A percentile compares a stretch with the other conserved stretches of the same genome.
Conservation (phyloP, 2,329 filamentous ascomycete genomes). For the Ophiostoma sp. region DNA sequence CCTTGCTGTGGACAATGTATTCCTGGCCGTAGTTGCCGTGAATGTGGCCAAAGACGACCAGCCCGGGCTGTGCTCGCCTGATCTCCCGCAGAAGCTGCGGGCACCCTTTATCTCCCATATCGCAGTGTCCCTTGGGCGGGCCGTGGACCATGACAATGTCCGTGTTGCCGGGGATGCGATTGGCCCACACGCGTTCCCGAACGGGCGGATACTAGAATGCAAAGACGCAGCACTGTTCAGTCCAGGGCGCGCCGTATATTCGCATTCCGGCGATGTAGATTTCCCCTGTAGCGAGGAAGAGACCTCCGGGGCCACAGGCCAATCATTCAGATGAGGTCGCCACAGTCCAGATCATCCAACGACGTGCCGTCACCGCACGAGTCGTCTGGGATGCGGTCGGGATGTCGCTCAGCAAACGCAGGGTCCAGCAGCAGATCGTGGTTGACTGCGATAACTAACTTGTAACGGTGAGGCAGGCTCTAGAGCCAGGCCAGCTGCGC, state of each 20-base stretch:
- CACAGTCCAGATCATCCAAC: constrained; percentile 28
- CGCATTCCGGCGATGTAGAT: constrained; percentile 24
- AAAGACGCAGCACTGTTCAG: constrained; percentile 27
- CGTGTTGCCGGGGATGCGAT: constrained; percentile 12
- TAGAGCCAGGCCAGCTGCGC: not conserved
- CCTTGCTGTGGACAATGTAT: not conserved
- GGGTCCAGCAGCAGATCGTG: constrained; percentile 26
- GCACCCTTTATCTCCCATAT: constrained; percentile 20
- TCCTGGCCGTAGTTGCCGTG: not conserved
- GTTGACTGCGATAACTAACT: constrained; percentile 33
- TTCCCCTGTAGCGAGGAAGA: too few relatives aligned
- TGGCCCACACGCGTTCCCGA: constrained; percentile 10
- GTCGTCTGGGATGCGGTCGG: constrained; percentile 26
- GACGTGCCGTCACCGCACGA: constrained; percentile 14
- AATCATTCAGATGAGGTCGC: constrained; percentile 20
- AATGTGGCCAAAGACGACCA: not conserved
- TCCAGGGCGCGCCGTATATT: constrained; percentile 30
- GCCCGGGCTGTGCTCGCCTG: not conserved
- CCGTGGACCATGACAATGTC: constrained; percentile 22
- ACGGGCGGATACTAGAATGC: constrained; percentile 30
- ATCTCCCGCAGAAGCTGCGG: constrained; percentile 15
- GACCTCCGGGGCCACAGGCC: not conserved
- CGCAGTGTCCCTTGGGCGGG: constrained; percentile 18
- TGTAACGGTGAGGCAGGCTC: not conserved
- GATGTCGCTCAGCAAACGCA: constrained; percentile 13